Evolutionary conservation across 1,139 yeast genomes (phyloP), one percentile per base, ranked within the genome.

Genomic region (Pichia sp.): DNA sequence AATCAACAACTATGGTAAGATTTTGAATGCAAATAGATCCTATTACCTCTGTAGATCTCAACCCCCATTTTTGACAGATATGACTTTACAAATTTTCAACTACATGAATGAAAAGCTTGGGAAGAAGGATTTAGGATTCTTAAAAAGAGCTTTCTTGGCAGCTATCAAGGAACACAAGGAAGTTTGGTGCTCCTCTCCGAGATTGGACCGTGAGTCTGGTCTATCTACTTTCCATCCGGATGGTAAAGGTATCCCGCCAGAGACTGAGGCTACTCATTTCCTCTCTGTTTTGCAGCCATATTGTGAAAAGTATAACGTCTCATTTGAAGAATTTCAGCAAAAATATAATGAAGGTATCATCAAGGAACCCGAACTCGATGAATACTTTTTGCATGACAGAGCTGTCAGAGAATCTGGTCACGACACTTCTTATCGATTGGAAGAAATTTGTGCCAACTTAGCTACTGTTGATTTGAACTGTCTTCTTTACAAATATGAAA

Each of bases 351-450:
- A 65, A 32, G 81, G 81, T 6, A 62, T 67, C 39, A 67, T 88
- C 22, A 42, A 62, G 8, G 96, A 86, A 51, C 94, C 95, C 0
- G 76, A 67, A 13, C 66, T 91, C 39, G 98, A 91, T 53, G 87
- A 77, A 46, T 93, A 86, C 59, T 85, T 91, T 58, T 59, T 84
- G 38, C 96, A 91, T 56, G 98, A 91, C 59, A 71, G 97, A 43
- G 97, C 95, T 1, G 95, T 91, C 13, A 74, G 98, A 53, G 98
- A 91, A 60, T 81, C 94, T 30, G 98, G 98, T 1, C 98, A 91
- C 58, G 98, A 91, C 57, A 93, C 97, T 0, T 72, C 91, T 3
- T 87, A 88, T 56, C 69, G 98, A 51, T 65, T 91, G 37, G 96
- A 88, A 61, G 94, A 94, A 24, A 72, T 75, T 34, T 86, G 95